Base-by-base conservation (phyloP, 345 rosid genomes). In the Lumnitzera racemosa region DNA sequence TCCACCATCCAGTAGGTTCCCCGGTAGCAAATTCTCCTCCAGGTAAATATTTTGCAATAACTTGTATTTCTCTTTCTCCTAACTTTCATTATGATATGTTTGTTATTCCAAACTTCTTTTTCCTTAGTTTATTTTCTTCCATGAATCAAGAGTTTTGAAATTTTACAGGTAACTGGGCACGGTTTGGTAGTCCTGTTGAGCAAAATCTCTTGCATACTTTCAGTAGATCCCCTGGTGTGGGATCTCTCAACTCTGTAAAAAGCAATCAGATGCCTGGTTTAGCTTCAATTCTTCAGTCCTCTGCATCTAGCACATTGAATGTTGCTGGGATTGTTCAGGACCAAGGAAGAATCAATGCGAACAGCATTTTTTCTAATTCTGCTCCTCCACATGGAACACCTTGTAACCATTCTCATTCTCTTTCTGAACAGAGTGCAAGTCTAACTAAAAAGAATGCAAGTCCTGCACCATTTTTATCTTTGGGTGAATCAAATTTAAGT, bases 1-100 rank as follows among this genome's bases (percentile, higher is more conserved):
- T 94, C 72, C 74, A 76, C 17, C 86, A 78, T 65, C 91, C 80
- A 65, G 69, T 85, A 50, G 90, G 81, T 54, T 85, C 96, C 46
- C 98, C 89, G 0, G 72, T 85, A 51, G 56, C 90, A 53, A 87
- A 63, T 71, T 89, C 99, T 67, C 96, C 99, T 56, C 96, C 97
- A 17, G 97, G 99, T 92, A 71, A 57, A 57, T 29, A 56, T 50
- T 27, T 11, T 58, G 10, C 49, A 47, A 49, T 56, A 50, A 17
- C 59, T 61, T 23, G 27, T 43, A 25, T 31, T 62, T 53, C 31
- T 23, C 63, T 13, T 53, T 51, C 48, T 46, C 56, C 46, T 56
- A 20, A 59, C 47, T 31, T 15, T 41, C 69, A 47, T 51, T 60
- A 23, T 23, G 53, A 49, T 15, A 11, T 36, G 17, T 48, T 49